These are phyloP conservation scores for Lipomyces yamanashiensis DNA, from an alignment of 805 yeast species.

Conservation along the genomic window DNA sequence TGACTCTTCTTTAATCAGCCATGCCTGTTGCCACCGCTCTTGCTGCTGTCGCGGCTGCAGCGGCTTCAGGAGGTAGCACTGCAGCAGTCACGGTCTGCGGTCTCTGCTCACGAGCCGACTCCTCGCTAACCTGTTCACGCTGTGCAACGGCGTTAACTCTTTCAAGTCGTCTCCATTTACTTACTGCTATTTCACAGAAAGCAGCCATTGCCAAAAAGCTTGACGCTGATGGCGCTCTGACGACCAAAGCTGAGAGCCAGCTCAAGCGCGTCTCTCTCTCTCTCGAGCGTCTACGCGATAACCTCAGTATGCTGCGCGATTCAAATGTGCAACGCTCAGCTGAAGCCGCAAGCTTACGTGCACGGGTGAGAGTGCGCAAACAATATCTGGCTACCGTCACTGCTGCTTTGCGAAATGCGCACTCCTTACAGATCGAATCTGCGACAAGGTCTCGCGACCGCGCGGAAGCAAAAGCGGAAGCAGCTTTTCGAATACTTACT, in stretches of 20 bases:
- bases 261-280: not conserved
- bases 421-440: constrained; percentile 24
- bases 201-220: not conserved
- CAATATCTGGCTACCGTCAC: constrained; percentile 12
- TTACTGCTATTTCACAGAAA: constrained; percentile 14
- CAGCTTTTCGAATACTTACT: not conserved
- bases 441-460: constrained; percentile 13
- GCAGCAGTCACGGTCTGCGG: constrained; percentile 9
- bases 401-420: constrained; percentile 30
- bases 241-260: not conserved
- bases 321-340: not conserved
- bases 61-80: no score
- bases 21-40: not conserved
- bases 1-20: not conserved
- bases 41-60: no score
- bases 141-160: constrained; percentile 21
- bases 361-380: constrained; percentile 3
- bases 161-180: constrained; percentile 18
- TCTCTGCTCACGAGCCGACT: constrained; percentile 22
- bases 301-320: constrained; percentile 1
- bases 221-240: not conserved
- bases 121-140: constrained; percentile 28
- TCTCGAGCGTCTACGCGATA: constrained; percentile 7
- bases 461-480: constrained; percentile 5
- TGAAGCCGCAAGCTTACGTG: not conserved